A percentile compares a stretch with the other conserved stretches of the same genome.
These are phyloP conservation scores for Eimeria maxima DNA, from an alignment of 169 alveolate species.

Conservation along the genomic window DNA sequence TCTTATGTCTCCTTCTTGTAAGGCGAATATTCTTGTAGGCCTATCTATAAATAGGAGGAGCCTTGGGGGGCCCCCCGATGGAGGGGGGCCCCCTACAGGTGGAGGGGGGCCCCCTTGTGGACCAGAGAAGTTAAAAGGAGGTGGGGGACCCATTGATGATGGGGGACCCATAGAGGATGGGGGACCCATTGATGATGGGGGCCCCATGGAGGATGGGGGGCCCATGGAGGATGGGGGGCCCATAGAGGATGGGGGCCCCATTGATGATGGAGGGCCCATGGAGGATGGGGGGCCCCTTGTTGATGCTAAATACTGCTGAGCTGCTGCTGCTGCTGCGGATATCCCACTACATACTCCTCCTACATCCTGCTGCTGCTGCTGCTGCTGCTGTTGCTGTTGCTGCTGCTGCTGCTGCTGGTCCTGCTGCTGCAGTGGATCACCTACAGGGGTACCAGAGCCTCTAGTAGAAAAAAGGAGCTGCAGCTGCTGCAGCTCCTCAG, in stretches of 20 bases:
- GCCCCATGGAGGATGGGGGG: no score
- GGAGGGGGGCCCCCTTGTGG: slow-evolving; percentile 34
- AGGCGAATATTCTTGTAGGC: slow-evolving; percentile 12
- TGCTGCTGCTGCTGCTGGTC: neutral
- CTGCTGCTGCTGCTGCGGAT: slow-evolving; percentile 55
- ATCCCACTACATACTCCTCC: neutral
- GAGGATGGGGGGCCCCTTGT: slow-evolving; percentile 19
- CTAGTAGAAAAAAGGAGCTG: slow-evolving; percentile 44
- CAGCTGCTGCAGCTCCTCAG: slow-evolving; percentile 72
- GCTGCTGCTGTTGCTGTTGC: slow-evolving; percentile 60
- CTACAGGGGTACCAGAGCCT: neutral
- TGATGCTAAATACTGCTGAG: slow-evolving; percentile 11
- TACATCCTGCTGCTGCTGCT: slow-evolving; percentile 41
- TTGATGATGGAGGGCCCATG: no score
- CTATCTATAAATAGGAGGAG: slow-evolving; percentile 15
- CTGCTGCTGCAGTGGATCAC: slow-evolving; percentile 18
- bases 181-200: no score
- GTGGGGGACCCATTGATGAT: no score
- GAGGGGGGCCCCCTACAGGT: slow-evolving; percentile 17
- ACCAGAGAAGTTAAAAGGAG: no score
- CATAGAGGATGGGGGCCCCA: neutral
- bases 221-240: no score
- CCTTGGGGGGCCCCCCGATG: slow-evolving; percentile 20
- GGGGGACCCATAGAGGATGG: no score
- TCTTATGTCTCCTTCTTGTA: slow-evolving; percentile 12